Percentiles rank a stretch among this genome's conserved stretches.
Evolutionary conservation across 768 basidiomycete species (phyloP).

Genomic region (Hypholoma fasciculare): DNA sequence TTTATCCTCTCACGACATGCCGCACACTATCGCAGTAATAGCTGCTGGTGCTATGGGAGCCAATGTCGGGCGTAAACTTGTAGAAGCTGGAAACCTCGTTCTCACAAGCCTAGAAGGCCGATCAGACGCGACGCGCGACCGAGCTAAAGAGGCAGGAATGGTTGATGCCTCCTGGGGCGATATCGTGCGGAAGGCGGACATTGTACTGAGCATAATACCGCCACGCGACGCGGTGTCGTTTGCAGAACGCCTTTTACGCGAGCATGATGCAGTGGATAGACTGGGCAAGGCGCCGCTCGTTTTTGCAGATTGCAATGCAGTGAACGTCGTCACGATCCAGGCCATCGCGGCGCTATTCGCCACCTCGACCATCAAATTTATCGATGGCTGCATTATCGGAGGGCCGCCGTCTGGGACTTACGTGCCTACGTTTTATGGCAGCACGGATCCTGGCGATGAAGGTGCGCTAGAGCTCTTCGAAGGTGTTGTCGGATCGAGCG

Average conservation of each 20-base stretch:
- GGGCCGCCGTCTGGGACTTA: slow-evolving; percentile 48
- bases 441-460: slow-evolving; percentile 38
- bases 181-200: slow-evolving; percentile 34
- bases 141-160: slow-evolving; percentile 55
- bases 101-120: slow-evolving; percentile 56
- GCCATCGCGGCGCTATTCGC: slow-evolving; percentile 45
- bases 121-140: slow-evolving; percentile 47
- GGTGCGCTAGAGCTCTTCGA: slow-evolving; percentile 35
- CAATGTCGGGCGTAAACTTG: slow-evolving; percentile 49
- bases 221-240: slow-evolving; percentile 52
- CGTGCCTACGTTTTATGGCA: slow-evolving; percentile 58
- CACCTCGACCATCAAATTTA: slow-evolving; percentile 36
- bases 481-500: slow-evolving; percentile 35
- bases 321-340: slow-evolving; percentile 51
- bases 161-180: slow-evolving; percentile 27
- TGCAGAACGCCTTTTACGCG: slow-evolving; percentile 38
- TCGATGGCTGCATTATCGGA: slow-evolving; percentile 61
- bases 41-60: slow-evolving; percentile 63
- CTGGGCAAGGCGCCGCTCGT: slow-evolving; percentile 23
- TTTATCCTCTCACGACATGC: slow-evolving; percentile 22
- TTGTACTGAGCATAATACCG: slow-evolving; percentile 59
- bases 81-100: slow-evolving; percentile 47
- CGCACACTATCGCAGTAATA: slow-evolving; percentile 42
- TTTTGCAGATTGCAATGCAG: slow-evolving; percentile 61
- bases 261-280: slow-evolving; percentile 18